phyloP scores from a whole-genome alignment of 371 early-diverging fungal genomes.

The Mucor irregularis region DNA sequence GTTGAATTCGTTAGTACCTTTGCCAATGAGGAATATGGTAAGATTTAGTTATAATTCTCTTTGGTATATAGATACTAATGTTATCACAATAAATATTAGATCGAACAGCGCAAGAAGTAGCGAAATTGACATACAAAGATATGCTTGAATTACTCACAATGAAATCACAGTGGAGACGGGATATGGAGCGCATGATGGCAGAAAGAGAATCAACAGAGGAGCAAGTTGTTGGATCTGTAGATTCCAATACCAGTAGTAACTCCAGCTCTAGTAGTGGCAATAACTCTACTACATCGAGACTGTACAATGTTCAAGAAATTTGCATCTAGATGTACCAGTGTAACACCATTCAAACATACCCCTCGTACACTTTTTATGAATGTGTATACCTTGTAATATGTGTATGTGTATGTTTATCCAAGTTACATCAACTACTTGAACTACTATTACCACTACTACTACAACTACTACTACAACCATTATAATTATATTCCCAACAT shows the following conservation, averaged over 20 bases:
- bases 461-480: too few species aligned
- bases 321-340: conserved; percentile 13
- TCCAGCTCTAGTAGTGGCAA: too few species aligned
- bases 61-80: background rate
- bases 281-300: conserved; percentile 3
- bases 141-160: conserved; percentile 49
- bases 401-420: too few species aligned
- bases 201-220: conserved; percentile 25
- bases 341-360: background rate
- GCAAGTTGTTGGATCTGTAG: background rate
- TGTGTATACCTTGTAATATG: background rate
- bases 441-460: too few species aligned
- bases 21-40: conserved; percentile 54
- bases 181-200: conserved; percentile 44
- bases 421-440: too few species aligned
- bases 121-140: conserved; percentile 48
- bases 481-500: too few species aligned
- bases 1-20: conserved; percentile 44
- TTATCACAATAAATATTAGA: conserved; percentile 20
- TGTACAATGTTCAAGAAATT: conserved; percentile 27
- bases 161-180: conserved; percentile 48
- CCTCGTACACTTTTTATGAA: background rate
- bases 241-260: conserved; percentile 2
- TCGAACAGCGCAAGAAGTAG: conserved; percentile 51
- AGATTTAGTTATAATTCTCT: background rate